Evolutionary conservation across 73 alveolate species (phyloP).

Genomic region (Paramecium primaurelia): DNA sequence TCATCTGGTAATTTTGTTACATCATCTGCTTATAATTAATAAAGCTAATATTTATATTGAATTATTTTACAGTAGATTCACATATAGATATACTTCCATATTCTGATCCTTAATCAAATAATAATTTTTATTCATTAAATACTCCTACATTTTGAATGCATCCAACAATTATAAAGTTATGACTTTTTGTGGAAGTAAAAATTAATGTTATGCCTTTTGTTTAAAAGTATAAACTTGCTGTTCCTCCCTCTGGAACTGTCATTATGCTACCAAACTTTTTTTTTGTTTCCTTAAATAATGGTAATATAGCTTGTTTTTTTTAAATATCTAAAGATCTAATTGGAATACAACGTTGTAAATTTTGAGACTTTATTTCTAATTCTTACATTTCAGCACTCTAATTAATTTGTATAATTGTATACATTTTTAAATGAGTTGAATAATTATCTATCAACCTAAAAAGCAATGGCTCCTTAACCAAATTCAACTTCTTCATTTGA

Average conservation of each 20-base stretch:
- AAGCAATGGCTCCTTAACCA: conserved; percentile 12
- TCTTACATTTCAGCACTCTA: background rate
- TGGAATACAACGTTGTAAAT: background rate
- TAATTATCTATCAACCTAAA: background rate
- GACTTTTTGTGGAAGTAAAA: background rate
- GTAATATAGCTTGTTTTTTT: background rate
- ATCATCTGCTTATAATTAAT: background rate
- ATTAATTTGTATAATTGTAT: background rate
- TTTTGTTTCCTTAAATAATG: background rate
- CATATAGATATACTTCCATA: background rate
- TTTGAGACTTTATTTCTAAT: background rate
- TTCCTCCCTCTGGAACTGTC: conserved; percentile 38
- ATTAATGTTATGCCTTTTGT: background rate
- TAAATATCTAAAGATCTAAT: background rate
- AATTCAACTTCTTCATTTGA: conserved; percentile 7
- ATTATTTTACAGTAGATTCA: background rate
- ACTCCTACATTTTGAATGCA: background rate
- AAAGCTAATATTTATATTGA: background rate
- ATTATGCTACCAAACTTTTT: conserved; percentile 20
- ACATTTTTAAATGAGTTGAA: conserved; percentile 7
- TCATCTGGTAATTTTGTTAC: conserved; percentile 32
- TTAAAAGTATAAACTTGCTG: background rate
- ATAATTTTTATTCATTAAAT: conserved; percentile 10
- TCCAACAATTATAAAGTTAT: background rate
- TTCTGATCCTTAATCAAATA: background rate